Conservation (phyloP, 176 grass and related monocot genomes). For the Sorghum bicolor region DNA sequence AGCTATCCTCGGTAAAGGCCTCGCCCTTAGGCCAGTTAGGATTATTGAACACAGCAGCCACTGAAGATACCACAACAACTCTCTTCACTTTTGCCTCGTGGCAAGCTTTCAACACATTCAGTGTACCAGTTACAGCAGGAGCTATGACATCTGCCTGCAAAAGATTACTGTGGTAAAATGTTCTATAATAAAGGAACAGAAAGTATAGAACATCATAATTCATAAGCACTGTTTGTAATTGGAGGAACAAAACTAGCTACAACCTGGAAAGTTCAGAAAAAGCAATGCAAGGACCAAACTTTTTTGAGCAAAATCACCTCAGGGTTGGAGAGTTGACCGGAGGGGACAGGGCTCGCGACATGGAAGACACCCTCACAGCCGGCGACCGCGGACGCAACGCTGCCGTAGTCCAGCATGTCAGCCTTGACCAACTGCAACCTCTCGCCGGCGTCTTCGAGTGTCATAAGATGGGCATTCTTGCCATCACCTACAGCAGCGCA, state of each 20-base stretch:
- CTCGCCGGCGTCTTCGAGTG: conserved; percentile 33
- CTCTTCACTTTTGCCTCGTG: conserved; percentile 58
- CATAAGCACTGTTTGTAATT: neutral
- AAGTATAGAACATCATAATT: neutral
- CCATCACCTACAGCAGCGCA: conserved; percentile 31
- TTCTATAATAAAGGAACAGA: neutral
- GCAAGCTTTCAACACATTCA: conserved; percentile 72
- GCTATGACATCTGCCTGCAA: conserved; percentile 53
- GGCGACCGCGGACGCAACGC: conserved; percentile 30
- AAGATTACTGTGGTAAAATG: neutral
- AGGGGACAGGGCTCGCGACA: conserved; percentile 68
- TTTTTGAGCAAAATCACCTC: conserved; percentile 36
- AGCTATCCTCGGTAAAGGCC: conserved; percentile 61
- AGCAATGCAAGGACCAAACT: neutral
- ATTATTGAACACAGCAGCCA: conserved; percentile 33
- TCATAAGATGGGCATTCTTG: conserved; percentile 64
- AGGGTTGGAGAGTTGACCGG: conserved; percentile 38
- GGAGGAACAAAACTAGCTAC: neutral
- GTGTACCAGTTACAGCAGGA: conserved; percentile 72
- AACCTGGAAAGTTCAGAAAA: neutral
- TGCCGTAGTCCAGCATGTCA: conserved; percentile 57
- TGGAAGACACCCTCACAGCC: conserved; percentile 75
- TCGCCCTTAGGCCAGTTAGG: conserved; percentile 63
- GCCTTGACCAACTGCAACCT: conserved; percentile 62
- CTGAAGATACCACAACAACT: conserved; percentile 72